Evolutionary conservation across 805 yeast genomes (phyloP).

Genomic region (Candida sithepensis): DNA sequence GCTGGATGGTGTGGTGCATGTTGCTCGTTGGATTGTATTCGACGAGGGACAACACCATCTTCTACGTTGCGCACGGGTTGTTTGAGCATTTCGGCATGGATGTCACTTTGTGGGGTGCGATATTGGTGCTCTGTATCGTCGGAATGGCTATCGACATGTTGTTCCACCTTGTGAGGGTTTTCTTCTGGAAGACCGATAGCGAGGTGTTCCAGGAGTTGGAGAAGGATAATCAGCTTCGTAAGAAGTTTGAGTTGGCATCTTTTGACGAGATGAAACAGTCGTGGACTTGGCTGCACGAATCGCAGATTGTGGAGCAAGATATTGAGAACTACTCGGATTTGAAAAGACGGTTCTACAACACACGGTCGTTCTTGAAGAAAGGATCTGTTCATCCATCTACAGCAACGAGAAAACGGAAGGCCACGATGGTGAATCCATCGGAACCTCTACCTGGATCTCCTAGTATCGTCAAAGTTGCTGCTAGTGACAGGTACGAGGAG

Average conservation of each 20-base stretch:
- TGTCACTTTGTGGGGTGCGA: constrained; percentile 80
- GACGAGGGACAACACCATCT: constrained; percentile 51
- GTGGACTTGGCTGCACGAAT: constrained; percentile 57
- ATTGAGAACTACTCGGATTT: constrained; percentile 17
- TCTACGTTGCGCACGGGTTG: constrained; percentile 69
- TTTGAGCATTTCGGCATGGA: constrained; percentile 73
- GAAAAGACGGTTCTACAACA: constrained; percentile 18
- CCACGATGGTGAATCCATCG: constrained; percentile 40
- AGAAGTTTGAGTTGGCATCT: constrained; percentile 68
- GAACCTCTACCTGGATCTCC: constrained; percentile 52
- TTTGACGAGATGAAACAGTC: constrained; percentile 72
- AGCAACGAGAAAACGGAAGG: constrained; percentile 43
- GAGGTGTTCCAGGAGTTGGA: constrained; percentile 79
- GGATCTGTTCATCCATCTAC: constrained; percentile 32
- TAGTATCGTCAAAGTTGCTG: constrained; percentile 29
- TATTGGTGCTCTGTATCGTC: constrained; percentile 52
- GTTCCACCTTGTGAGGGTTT: constrained; percentile 51
- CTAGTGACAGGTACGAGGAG: constrained; percentile 38
- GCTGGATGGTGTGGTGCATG: constrained; percentile 84
- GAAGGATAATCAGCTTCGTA: constrained; percentile 60
- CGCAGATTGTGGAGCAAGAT: constrained; percentile 25
- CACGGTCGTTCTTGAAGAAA: constrained; percentile 30
- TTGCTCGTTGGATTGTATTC: constrained; percentile 68
- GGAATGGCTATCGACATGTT: constrained; percentile 67
- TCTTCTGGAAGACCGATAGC: constrained; percentile 66